Conservation (phyloP, 2,329 filamentous ascomycete species). For the Phyllosticta capitalensis region DNA sequence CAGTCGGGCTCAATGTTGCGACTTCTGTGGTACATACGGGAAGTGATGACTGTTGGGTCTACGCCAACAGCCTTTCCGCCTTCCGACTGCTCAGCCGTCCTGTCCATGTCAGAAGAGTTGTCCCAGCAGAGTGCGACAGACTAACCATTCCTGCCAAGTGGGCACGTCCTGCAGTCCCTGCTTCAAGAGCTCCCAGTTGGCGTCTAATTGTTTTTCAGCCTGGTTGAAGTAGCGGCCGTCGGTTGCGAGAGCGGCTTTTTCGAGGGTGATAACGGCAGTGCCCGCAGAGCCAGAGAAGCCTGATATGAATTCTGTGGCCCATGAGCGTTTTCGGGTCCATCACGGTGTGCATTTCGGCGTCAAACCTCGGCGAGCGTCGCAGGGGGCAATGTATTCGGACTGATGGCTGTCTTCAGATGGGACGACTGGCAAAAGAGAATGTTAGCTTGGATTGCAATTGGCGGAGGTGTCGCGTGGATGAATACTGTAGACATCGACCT, state of each 20-base stretch:
- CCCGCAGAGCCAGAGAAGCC: constrained; percentile 94
- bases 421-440: constrained; percentile 55
- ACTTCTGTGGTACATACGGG: constrained; percentile 31
- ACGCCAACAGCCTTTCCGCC: constrained; percentile 84
- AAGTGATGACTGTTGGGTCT: constrained; percentile 79
- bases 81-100: constrained; percentile 69
- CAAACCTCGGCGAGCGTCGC: constrained; percentile 71
- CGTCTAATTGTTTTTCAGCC: constrained; percentile 78
- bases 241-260: constrained; percentile 83
- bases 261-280: constrained; percentile 76
- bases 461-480: background rate
- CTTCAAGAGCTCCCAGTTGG: constrained; percentile 86
- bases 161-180: constrained; percentile 88
- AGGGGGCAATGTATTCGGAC: constrained; percentile 96
- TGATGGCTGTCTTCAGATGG: constrained; percentile 96
- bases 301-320: constrained; percentile 61
- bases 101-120: constrained; percentile 17
- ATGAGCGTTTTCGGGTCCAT: constrained; percentile 13
- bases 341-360: constrained; percentile 9
- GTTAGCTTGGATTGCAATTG: constrained; percentile 22
- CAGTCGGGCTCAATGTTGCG: background rate
- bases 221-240: constrained; percentile 99
- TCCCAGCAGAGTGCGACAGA: background rate
- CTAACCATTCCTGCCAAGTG: constrained; percentile 90
- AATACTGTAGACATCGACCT: constrained; percentile 92